A percentile compares a stretch with the other conserved stretches of the same genome.
Conservation (phyloP, 2,329 filamentous ascomycete species). For the Fusarium redolens region DNA sequence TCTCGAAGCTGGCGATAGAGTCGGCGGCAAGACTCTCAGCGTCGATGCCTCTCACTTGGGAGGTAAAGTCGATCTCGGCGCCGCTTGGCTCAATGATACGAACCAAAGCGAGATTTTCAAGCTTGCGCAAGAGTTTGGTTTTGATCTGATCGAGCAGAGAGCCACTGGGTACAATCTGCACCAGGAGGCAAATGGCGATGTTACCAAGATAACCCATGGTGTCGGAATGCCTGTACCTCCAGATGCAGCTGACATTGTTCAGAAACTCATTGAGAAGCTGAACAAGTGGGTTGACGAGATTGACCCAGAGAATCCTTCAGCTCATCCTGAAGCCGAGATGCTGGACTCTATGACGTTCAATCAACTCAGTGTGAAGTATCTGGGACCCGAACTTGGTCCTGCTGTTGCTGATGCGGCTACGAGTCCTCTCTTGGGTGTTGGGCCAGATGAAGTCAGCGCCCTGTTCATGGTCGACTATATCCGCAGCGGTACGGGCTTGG, state of each 20-base stretch:
- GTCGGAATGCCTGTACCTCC: conserved; percentile 2
- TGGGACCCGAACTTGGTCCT: conserved; percentile 14
- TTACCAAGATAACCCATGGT: conserved; percentile 22
- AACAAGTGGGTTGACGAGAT: conserved; percentile 14
- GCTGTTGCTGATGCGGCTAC: conserved; percentile 10
- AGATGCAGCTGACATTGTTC: conserved; percentile 8
- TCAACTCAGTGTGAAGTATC: conserved; percentile 3
- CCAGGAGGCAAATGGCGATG: conserved; percentile 16
- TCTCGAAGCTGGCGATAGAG: conserved; percentile 59
- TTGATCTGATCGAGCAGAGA: conserved; percentile 35
- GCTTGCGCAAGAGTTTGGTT: conserved; percentile 27
- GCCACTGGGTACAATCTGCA: conserved; percentile 16
- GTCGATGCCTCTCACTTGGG: conserved; percentile 3
- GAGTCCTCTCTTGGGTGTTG: conserved; percentile 30
- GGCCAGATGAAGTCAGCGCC: conserved; percentile 33
- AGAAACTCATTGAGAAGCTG: conserved; percentile 12
- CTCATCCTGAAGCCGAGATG: conserved; percentile 13
- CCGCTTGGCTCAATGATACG: conserved; percentile 43
- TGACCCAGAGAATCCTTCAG: conserved; percentile 11
- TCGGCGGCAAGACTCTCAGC: conserved; percentile 58
- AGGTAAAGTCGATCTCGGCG: conserved; percentile 36
- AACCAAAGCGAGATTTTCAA: conserved; percentile 35
- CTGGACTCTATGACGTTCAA: conserved; percentile 21
- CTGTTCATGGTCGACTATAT: conserved; percentile 38
- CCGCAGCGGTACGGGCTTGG: conserved; percentile 32